Evolutionary conservation across 2,329 filamentous ascomycete genomes (phyloP).

Genomic region (Drechslerella dactyloides): DNA sequence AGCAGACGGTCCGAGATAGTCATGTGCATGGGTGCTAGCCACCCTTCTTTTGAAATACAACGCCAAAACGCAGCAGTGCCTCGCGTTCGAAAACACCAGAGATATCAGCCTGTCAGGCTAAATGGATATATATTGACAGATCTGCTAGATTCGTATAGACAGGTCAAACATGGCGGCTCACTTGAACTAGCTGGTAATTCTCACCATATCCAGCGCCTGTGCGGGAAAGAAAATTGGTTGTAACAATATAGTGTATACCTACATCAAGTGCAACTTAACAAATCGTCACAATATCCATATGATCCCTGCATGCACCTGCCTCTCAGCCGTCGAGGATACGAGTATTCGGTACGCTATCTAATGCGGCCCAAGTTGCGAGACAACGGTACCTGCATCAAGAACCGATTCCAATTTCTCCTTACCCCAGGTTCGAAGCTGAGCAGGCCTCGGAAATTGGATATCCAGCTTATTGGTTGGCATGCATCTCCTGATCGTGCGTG

Average conservation of each 20-base stretch:
- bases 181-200: conserved; percentile 4
- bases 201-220: not conserved
- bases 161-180: conserved; percentile 16
- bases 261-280: no score
- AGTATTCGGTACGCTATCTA: conserved; percentile 21
- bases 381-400: conserved; percentile 42
- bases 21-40: not conserved
- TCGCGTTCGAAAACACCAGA: not conserved
- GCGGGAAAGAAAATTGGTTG: no score
- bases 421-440: conserved; percentile 15
- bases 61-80: not conserved
- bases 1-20: conserved; percentile 1
- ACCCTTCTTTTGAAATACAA: not conserved
- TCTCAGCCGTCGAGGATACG: conserved; percentile 3
- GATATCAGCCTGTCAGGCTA: conserved; percentile 41
- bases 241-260: no score
- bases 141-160: not conserved
- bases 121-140: conserved; percentile 18
- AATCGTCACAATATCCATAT: not conserved
- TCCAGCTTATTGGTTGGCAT: conserved; percentile 10
- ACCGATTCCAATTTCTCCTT: conserved; percentile 23
- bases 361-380: no score
- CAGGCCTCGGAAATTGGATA: not conserved
- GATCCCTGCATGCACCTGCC: conserved; percentile 13
- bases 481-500: no score